A percentile compares a stretch with the other conserved stretches of the same genome.
These are phyloP conservation scores for Berkeleyomyces rouxiae DNA, from an alignment of 2,329 filamentous ascomycete species.

Conservation along the genomic window DNA sequence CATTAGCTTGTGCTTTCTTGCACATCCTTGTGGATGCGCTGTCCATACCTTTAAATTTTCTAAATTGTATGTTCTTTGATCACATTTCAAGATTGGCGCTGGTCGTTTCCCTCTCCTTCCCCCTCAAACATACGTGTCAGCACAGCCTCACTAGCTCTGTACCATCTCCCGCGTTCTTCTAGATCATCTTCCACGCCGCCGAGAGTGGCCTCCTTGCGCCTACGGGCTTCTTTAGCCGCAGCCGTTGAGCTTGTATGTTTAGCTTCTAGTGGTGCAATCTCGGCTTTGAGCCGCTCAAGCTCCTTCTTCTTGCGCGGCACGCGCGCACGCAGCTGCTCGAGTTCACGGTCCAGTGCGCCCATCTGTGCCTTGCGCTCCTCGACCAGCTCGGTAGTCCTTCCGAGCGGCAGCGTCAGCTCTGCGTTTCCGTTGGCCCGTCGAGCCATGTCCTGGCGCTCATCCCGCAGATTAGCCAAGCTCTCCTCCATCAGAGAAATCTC, in stretches of 20 bases:
- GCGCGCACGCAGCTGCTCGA: conserved; percentile 45
- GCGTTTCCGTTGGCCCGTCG: conserved; percentile 16
- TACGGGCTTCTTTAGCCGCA: conserved; percentile 54
- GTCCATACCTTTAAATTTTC: not conserved
- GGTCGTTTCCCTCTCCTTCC: not conserved
- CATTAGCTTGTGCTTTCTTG: too few relatives aligned
- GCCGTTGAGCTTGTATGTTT: conserved; percentile 47
- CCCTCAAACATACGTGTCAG: conserved; percentile 26
- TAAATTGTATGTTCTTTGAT: not conserved
- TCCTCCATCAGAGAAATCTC: conserved; percentile 33
- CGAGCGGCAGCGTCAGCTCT: conserved; percentile 38
- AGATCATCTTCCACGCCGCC: conserved; percentile 50
- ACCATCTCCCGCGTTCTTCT: conserved; percentile 62
- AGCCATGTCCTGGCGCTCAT: conserved; percentile 21
- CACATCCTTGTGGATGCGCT: too few relatives aligned
- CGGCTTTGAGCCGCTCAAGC: conserved; percentile 47
- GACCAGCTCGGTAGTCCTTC: conserved; percentile 38
- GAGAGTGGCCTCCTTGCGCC: conserved; percentile 48
- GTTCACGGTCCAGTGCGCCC: conserved; percentile 42
- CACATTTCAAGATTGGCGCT: not conserved
- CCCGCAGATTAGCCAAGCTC: conserved; percentile 29
- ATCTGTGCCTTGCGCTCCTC: conserved; percentile 33
- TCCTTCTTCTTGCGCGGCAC: conserved; percentile 51
- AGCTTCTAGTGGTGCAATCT: conserved; percentile 50
- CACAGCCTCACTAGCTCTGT: conserved; percentile 48